Evolutionary conservation across 169 alveolate genomes (phyloP).

Genomic region (Amoebophrya sp.): DNA sequence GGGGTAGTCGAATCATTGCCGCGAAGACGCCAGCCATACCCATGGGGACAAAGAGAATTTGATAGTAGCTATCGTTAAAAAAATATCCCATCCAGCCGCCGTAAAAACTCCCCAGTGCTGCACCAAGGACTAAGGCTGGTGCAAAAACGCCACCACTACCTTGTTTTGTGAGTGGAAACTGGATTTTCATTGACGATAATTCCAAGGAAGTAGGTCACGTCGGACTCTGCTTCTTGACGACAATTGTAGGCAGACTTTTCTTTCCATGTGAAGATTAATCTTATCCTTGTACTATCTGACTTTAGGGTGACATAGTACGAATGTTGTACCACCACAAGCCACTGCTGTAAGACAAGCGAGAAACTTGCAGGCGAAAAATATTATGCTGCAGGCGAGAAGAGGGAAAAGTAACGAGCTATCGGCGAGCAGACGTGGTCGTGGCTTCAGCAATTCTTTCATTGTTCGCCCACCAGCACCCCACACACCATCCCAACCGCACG

Average conservation of each 20-base stretch:
- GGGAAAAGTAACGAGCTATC: neutral
- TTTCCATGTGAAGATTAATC: too few species aligned
- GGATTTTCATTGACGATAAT: too few species aligned
- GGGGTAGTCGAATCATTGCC: neutral
- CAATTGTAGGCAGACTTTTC: neutral
- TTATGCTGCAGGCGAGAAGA: neutral
- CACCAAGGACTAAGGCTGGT: neutral
- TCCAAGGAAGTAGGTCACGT: neutral
- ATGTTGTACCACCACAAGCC: neutral
- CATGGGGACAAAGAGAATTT: neutral
- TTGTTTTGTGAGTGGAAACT: neutral
- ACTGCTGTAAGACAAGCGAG: neutral
- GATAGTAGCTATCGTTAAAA: neutral
- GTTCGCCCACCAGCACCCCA: constrained; percentile 9
- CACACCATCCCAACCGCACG: neutral
- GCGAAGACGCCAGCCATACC: neutral
- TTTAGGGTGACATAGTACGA: neutral
- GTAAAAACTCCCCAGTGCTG: neutral
- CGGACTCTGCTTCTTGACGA: neutral
- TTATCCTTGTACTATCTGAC: neutral
- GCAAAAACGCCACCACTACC: constrained; percentile 13
- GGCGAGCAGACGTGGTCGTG: neutral
- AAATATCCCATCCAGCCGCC: neutral
- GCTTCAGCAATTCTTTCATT: neutral
- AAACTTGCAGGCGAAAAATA: neutral